A percentile compares a stretch with the other conserved stretches of the same genome.
phyloP scores from a whole-genome alignment of 371 early-diverging fungal species.

The Mortierella sp. region DNA sequence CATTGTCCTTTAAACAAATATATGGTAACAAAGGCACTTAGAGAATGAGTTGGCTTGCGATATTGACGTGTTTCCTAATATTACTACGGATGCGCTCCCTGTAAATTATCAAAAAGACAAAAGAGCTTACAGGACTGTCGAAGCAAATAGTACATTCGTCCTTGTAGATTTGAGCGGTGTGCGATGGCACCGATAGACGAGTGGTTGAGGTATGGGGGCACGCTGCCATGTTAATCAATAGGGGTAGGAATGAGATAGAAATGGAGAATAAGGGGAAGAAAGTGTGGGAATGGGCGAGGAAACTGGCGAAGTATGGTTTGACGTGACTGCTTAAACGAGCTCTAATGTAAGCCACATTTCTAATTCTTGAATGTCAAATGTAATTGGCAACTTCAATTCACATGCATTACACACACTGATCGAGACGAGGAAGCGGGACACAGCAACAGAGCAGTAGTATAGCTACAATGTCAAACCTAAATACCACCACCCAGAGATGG shows the following conservation, averaged over 20 bases:
- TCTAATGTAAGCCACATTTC: neutral
- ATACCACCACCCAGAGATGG: neutral
- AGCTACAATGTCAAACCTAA: conserved; percentile 17
- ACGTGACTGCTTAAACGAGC: neutral
- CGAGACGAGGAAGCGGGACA: neutral
- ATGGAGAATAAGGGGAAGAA: neutral
- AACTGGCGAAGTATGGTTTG: neutral
- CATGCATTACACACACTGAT: neutral
- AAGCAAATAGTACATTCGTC: conserved; percentile 97
- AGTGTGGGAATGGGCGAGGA: conserved; percentile 1
- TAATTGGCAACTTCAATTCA: neutral
- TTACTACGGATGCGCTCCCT: neutral
- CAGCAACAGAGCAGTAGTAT: neutral
- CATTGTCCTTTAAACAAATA: conserved; percentile 63
- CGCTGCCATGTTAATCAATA: conserved; percentile 34
- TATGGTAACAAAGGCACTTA: neutral
- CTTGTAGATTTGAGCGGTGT: conserved; percentile 81
- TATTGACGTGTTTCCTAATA: conserved; percentile 6
- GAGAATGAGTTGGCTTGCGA: neutral
- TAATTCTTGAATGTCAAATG: neutral
- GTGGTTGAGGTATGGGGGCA: conserved; percentile 40
- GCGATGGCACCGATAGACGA: conserved; percentile 58
- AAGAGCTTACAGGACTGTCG: conserved; percentile 78
- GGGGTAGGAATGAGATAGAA: neutral
- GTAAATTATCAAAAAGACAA: neutral